Evolutionary conservation across 2,329 filamentous ascomycete species (phyloP).

Genomic region (Delphinella strobiligena): DNA sequence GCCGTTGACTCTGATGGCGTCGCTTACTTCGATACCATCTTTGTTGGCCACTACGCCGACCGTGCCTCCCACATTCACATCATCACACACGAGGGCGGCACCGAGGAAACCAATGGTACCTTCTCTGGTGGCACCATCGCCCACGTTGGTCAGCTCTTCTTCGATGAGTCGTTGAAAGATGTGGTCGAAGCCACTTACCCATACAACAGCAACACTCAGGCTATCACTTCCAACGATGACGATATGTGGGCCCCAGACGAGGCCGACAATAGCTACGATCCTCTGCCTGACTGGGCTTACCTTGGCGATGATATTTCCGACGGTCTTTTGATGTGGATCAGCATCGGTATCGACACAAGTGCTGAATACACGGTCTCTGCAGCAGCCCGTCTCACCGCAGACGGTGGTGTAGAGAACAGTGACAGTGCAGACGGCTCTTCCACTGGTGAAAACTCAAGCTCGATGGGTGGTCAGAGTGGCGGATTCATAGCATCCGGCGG

Average conservation of each 20-base stretch:
- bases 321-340: slow-evolving; percentile 43
- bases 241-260: slow-evolving; percentile 33
- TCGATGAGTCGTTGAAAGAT: slow-evolving; percentile 46
- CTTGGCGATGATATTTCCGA: slow-evolving; percentile 41
- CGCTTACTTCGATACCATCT: slow-evolving; percentile 25
- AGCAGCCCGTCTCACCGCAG: too few relatives aligned
- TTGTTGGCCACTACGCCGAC: slow-evolving; percentile 32
- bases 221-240: slow-evolving; percentile 42
- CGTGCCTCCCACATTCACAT: slow-evolving; percentile 32
- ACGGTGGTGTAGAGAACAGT: too few relatives aligned
- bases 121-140: slow-evolving; percentile 38
- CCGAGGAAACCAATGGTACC: slow-evolving; percentile 37
- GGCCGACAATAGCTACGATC: slow-evolving; percentile 41
- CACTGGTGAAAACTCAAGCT: too few relatives aligned
- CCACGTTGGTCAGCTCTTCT: slow-evolving; percentile 54
- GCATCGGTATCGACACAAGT: slow-evolving; percentile 13
- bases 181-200: slow-evolving; percentile 37
- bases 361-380: slow-evolving; percentile 10
- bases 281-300: slow-evolving; percentile 45
- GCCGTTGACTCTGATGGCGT: slow-evolving; percentile 6
- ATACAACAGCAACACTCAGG: slow-evolving; percentile 31
- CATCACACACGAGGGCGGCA: slow-evolving; percentile 24
- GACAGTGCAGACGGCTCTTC: too few relatives aligned
- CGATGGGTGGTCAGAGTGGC: too few relatives aligned
- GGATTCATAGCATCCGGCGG: too few relatives aligned